Percentiles rank a stretch among this genome's conserved stretches.
phyloP scores from a whole-genome alignment of 2,329 filamentous ascomycete genomes.

The Arthrobotrys iridis region DNA sequence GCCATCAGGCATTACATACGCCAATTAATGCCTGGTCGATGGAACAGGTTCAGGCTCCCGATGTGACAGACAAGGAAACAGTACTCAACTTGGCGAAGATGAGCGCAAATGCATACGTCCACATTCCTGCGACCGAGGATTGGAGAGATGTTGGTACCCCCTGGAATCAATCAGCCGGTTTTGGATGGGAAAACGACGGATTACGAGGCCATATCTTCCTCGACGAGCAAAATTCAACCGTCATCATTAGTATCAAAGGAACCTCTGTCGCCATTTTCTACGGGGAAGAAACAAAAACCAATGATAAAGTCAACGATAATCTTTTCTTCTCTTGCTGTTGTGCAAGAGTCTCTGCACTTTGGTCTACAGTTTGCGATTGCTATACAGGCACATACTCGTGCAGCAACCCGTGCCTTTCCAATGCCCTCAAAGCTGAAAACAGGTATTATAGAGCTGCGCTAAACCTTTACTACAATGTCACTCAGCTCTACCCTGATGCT shows the following conservation, averaged over 20 bases:
- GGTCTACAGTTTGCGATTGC: conserved; percentile 93
- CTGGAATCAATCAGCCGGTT: conserved; percentile 87
- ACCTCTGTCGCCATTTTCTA: conserved; percentile 92
- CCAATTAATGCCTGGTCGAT: conserved; percentile 75
- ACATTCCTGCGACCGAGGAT: conserved; percentile 74
- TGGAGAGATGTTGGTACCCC: conserved; percentile 83
- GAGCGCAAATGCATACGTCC: conserved; percentile 87
- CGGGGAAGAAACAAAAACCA: conserved; percentile 94
- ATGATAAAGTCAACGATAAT: conserved; percentile 98
- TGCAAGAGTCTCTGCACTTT: conserved; percentile 68
- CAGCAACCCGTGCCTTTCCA: conserved; percentile 87
- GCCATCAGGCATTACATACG: conserved; percentile 72
- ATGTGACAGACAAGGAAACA: conserved; percentile 85
- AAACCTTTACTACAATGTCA: conserved; percentile 92
- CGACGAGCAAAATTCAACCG: conserved; percentile 82
- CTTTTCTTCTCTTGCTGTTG: conserved; percentile 98
- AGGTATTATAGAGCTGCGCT: conserved; percentile 90
- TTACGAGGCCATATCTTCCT: conserved; percentile 91
- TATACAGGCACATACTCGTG: conserved; percentile 86
- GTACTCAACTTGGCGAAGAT: conserved; percentile 86
- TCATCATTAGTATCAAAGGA: conserved; percentile 92
- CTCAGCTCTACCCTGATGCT: conserved; percentile 78
- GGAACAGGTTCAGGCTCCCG: conserved; percentile 80
- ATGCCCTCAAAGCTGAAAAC: conserved; percentile 80
- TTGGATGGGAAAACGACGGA: conserved; percentile 91